Evolutionary conservation across 768 basidiomycete species (phyloP).

Genomic region (Pisolithus orientalis): DNA sequence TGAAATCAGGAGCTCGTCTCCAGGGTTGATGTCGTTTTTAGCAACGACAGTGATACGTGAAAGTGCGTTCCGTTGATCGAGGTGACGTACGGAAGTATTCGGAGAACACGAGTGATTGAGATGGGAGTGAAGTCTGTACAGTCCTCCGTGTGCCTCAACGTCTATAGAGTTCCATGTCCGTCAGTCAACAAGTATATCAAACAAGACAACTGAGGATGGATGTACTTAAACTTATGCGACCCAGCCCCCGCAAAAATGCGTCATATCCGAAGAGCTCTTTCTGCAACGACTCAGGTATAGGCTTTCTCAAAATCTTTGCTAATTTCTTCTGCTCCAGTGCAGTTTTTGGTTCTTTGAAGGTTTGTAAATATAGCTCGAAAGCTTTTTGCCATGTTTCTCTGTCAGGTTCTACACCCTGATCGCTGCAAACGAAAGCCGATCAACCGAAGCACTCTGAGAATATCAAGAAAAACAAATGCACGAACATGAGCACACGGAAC

Average conservation of each 20-base stretch:
- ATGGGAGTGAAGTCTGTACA: slow-evolving; percentile 83
- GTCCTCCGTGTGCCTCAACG: slow-evolving; percentile 79
- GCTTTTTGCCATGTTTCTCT: slow-evolving; percentile 63
- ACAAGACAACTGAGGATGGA: slow-evolving; percentile 10
- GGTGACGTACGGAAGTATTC: slow-evolving; percentile 72
- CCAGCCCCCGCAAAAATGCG: slow-evolving; percentile 64
- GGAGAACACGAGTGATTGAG: slow-evolving; percentile 83
- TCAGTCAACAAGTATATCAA: slow-evolving; percentile 3
- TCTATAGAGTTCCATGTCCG: slow-evolving; percentile 33
- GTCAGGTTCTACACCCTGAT: slow-evolving; percentile 47
- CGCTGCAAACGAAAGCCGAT: slow-evolving; percentile 15
- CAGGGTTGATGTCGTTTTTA: slow-evolving; percentile 50
- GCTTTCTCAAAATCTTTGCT: slow-evolving; percentile 45
- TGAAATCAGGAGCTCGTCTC: slow-evolving; percentile 71
- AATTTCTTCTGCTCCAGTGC: slow-evolving; percentile 52
- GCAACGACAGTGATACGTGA: slow-evolving; percentile 75
- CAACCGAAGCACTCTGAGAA: background rate
- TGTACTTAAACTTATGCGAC: slow-evolving; percentile 78
- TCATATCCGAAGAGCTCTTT: slow-evolving; percentile 69
- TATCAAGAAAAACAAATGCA: background rate
- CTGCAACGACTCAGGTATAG: slow-evolving; percentile 41
- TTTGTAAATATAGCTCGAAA: slow-evolving; percentile 47
- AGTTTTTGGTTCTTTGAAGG: slow-evolving; percentile 56
- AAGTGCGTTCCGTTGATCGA: slow-evolving; percentile 62
- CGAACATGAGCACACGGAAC: slow-evolving; percentile 29